Conservation (phyloP, 257 asterid species). For the Solanum tarijense region DNA sequence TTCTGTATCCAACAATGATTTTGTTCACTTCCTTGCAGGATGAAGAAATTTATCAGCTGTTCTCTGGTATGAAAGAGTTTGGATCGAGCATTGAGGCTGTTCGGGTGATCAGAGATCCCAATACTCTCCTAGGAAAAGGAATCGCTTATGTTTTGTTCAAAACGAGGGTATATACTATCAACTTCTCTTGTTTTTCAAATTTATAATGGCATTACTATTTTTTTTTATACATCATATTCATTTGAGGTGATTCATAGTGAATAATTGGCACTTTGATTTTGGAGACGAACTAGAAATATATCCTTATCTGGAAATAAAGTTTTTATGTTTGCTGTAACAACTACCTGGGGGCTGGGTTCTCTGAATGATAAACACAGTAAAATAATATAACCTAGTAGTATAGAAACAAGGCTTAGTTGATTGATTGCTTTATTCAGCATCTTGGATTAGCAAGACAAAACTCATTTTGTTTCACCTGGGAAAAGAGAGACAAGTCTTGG, state of each 20-base stretch:
- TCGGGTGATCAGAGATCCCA: slow-evolving; percentile 86
- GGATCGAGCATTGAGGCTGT: slow-evolving; percentile 74
- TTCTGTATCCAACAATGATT: background rate
- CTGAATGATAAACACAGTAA: background rate
- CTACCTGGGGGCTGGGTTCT: background rate
- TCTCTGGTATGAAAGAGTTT: slow-evolving; percentile 52
- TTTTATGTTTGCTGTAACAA: background rate
- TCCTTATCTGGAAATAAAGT: background rate
- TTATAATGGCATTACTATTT: background rate
- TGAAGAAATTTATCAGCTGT: slow-evolving; percentile 80
- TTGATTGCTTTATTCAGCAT: background rate
- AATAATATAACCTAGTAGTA: background rate
- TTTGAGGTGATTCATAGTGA: background rate
- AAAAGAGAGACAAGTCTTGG: background rate
- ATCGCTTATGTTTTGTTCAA: slow-evolving; percentile 85
- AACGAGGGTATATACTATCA: slow-evolving; percentile 56
- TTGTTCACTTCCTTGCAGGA: slow-evolving; percentile 32
- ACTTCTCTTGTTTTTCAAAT: background rate
- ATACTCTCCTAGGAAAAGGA: slow-evolving; percentile 90
- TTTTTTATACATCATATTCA: background rate
- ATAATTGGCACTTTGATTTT: background rate
- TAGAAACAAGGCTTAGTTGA: background rate
- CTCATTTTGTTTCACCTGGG: background rate
- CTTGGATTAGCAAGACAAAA: background rate
- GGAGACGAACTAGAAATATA: background rate